Evolutionary conservation across 805 yeast genomes (phyloP).

Genomic region (Metschnikowia gruessii): DNA sequence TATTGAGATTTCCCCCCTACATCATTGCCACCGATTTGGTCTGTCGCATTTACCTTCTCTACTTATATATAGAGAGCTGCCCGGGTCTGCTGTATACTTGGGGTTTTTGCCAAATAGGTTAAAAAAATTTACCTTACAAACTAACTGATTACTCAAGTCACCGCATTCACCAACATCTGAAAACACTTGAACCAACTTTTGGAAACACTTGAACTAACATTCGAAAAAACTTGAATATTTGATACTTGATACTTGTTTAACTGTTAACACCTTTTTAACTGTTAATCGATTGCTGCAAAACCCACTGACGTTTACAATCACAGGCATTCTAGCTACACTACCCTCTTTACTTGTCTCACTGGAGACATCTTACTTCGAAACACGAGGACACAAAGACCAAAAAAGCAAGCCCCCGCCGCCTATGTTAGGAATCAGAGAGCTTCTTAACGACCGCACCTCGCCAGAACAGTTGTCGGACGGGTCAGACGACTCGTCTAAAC

Average conservation of each 20-base stretch:
- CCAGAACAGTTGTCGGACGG: slow-evolving; percentile 7
- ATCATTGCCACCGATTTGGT: slow-evolving; percentile 1
- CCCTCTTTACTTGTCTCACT: too few relatives aligned
- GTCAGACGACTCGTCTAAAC: slow-evolving; percentile 6
- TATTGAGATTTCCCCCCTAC: background rate
- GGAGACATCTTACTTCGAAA: background rate
- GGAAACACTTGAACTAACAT: too few relatives aligned
- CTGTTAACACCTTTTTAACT: too few relatives aligned
- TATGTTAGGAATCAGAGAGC: slow-evolving; percentile 22
- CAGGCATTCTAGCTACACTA: too few relatives aligned
- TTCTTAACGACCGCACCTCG: slow-evolving; percentile 16
- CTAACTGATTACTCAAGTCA: too few relatives aligned
- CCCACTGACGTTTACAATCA: too few relatives aligned
- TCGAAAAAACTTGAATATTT: too few relatives aligned
- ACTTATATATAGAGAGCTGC: background rate
- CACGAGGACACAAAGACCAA: background rate
- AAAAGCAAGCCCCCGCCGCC: slow-evolving; percentile 8
- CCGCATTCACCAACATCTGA: background rate
- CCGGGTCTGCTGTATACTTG: background rate
- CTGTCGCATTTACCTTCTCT: background rate
- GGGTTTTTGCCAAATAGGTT: slow-evolving; percentile 1
- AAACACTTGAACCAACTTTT: background rate
- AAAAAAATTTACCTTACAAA: background rate
- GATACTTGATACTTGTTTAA: too few relatives aligned
- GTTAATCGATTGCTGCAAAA: too few relatives aligned